Base-by-base conservation (phyloP, 2,329 filamentous ascomycete species). In the Sarocladiaceae sp. region DNA sequence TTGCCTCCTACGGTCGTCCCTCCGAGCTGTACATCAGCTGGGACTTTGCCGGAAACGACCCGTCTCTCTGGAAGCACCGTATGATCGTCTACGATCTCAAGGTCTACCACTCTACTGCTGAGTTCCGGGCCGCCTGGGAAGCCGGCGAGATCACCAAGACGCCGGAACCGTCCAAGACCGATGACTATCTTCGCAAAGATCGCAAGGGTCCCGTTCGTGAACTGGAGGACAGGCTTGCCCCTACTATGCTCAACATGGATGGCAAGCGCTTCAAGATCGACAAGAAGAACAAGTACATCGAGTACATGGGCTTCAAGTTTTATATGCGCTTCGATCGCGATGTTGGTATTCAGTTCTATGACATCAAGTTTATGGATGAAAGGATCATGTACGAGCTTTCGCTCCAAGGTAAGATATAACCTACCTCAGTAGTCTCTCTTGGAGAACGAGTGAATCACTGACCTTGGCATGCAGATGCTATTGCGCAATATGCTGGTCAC, bases 361-460 rank as follows among this genome's bases (percentile, higher is more conserved):
- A 83, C 53, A 73, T 83, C 42, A 64, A 68, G 17, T 80, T 74
- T 66, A 77, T 79, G 57, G 77, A 75, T n/a, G 69, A 79, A 54
- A 67, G 76, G 6, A 62, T 83, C 7, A 64, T 83, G 11, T 83
- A 82, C 53, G 79, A 83, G 57, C 65, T 83, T 4, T 71, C 71
- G 3, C 62, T 81, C 0, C 74, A 80, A 60, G 37, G 37, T 40
- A 40, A 40, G 37, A 7, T 23, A 10, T 8, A n/a, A 36, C 33
- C 15, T n/a, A 5, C 15, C 33, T 36, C 33, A 57, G n/a, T n/a
- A n/a, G n/a, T n/a, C n/a, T n/a, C n/a, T n/a, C n/a, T n/a, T n/a
- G n/a, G n/a, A n/a, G n/a, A n/a, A n/a, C n/a, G n/a, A n/a, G n/a
- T n/a, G n/a, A n/a, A n/a, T 36, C 15, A 5, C 15, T 17, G 11